Evolutionary conservation across 2,329 filamentous ascomycete genomes (phyloP).

Genomic region (Fusarium aywerte): DNA sequence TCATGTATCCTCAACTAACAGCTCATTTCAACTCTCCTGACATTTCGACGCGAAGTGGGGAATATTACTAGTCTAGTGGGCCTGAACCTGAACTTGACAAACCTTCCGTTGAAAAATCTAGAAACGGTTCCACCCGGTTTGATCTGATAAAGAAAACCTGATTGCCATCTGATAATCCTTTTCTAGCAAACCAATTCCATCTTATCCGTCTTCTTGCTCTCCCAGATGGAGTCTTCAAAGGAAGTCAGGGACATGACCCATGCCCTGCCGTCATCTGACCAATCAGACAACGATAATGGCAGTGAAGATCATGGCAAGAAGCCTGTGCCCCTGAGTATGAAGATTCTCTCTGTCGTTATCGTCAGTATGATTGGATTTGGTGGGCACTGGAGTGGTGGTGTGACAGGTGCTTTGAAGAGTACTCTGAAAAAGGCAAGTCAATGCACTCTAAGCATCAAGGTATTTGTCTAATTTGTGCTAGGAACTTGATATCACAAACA

Average conservation of each 20-base stretch:
- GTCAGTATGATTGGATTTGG: conserved; percentile 68
- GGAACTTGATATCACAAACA: conserved; percentile 68
- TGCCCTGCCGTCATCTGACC: conserved; percentile 16
- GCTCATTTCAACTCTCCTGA: background rate
- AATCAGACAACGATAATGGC: conserved; percentile 15
- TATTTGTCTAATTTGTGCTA: conserved; percentile 24
- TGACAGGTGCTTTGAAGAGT: conserved; percentile 69
- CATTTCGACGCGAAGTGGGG: conserved; percentile 15
- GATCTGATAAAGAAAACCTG: conserved; percentile 43
- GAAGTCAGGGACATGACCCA: conserved; percentile 19
- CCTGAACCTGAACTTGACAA: background rate
- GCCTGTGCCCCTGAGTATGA: conserved; percentile 46
- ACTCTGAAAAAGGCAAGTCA: conserved; percentile 64
- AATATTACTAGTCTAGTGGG: conserved; percentile 6
- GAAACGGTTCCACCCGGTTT: conserved; percentile 27
- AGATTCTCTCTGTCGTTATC: conserved; percentile 57
- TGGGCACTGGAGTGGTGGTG: conserved; percentile 68
- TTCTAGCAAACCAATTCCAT: conserved; percentile 14
- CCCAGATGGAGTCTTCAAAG: conserved; percentile 13
- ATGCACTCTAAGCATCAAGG: rapidly evolving
- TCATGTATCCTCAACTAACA: background rate
- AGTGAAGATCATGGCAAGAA: conserved; percentile 37
- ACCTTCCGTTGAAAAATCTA: conserved; percentile 9
- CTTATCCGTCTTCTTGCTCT: background rate
- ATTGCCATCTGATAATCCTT: conserved; percentile 26